Conservation (phyloP, 805 yeast species). For the Lipomyces sp. region DNA sequence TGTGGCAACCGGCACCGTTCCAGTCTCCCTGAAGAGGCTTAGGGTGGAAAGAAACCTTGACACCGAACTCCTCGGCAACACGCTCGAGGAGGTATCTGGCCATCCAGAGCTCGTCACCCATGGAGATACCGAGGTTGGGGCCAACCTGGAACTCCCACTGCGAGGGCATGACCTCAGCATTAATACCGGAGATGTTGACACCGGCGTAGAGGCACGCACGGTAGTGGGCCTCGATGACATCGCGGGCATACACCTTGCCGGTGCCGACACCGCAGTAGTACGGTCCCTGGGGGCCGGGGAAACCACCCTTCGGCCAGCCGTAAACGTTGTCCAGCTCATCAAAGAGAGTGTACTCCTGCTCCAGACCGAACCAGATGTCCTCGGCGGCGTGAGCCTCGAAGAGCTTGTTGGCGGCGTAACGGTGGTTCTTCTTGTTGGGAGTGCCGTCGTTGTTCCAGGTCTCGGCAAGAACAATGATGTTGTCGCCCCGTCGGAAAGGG, state of each 20-base stretch:
- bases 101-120: conserved; percentile 98
- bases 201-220: conserved; percentile 96
- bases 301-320: conserved; percentile 99
- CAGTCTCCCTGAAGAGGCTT: conserved; percentile 95
- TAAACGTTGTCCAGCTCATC: conserved; percentile 86
- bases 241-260: conserved; percentile 97
- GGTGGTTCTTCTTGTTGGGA: conserved; percentile 97
- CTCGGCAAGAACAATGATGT: conserved; percentile 90
- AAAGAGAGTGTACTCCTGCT: conserved; percentile 96
- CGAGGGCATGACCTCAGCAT: conserved; percentile 99
- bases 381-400: conserved; percentile 86
- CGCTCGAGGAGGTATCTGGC: conserved; percentile 90
- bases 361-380: conserved; percentile 95
- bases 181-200: conserved; percentile 86
- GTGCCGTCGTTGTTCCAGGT: conserved; percentile 99
- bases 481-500: conserved; percentile 97
- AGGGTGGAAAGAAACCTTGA: conserved; percentile 98
- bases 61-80: conserved; percentile 98
- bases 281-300: conserved; percentile 99
- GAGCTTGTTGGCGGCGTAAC: conserved; percentile 93
- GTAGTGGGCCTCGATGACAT: conserved; percentile 98
- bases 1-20: conserved; percentile 99
- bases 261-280: conserved; percentile 99
- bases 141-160: conserved; percentile 99
- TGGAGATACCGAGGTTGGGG: conserved; percentile 89